Base-by-base conservation (phyloP, 176 grass and related monocot genomes). In the Otatea glauca region DNA sequence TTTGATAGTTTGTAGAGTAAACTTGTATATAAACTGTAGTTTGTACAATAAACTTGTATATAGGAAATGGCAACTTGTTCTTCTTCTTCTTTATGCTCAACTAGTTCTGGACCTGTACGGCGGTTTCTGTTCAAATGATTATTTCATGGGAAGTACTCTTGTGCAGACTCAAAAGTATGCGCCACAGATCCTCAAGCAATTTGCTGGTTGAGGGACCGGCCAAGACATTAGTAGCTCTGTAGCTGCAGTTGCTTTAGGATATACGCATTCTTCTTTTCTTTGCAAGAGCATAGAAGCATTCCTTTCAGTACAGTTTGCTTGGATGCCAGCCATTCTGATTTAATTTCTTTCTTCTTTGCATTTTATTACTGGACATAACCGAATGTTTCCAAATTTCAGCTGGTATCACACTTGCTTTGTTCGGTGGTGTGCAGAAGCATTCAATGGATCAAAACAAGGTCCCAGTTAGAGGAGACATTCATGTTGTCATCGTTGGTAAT, bases 381-480 rank as follows among this genome's bases (percentile, higher is more conserved):
- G 65, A 89, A 45, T 60, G 51, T 77, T 69, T 32, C 42, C 32
- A 55, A 49, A 43, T 80, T 89, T 81, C 85, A 98, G 96, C 92
- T 83, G 96, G 96, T 61, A 95, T 98, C 74, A 93, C 88, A 34
- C 93, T 98, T 71, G 85, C 96, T 39, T 75, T 98, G 59, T 98
- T 98, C 50, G 93, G 93, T 25, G 96, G 92, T 54, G 93, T 98
- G 53, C 96, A 93, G 76, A 98, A 93, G 85, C 84, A 98, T 74
- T 92, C 91, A 18, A 81, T 83, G 77, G 91, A 98, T 92, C 91
- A 90, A 86, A 95, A 95, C 73, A 98, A 95, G 84, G 93, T 98
- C 79, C 93, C 96, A 68, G 89, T 98, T 55, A 77, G 96, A 87
- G 96, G 96, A 82, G 91, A 98, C 60, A 95, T 98, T 41, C 96